phyloP scores from a whole-genome alignment of 1,139 yeast species.

The Lodderomyces pseudojiufengensis region DNA sequence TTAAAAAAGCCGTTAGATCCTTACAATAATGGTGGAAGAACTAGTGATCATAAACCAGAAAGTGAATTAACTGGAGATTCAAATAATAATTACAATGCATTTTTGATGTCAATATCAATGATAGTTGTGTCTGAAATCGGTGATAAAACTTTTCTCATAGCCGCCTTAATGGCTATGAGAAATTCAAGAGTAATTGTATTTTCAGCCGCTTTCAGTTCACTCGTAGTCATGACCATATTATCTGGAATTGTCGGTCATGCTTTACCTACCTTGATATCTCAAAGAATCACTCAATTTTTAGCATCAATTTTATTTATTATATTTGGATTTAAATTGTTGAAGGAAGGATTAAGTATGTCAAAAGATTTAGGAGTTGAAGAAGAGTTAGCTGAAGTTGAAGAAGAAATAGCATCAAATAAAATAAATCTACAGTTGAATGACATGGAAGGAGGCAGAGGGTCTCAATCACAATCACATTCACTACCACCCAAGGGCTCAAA shows the following conservation, averaged over 20 bases:
- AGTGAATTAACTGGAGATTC: slow-evolving; percentile 19
- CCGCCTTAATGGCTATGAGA: slow-evolving; percentile 98
- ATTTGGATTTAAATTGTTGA: slow-evolving; percentile 73
- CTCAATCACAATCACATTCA: slow-evolving; percentile 7
- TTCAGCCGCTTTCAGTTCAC: slow-evolving; percentile 81
- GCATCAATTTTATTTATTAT: slow-evolving; percentile 80
- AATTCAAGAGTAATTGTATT: slow-evolving; percentile 80
- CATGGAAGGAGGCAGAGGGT: slow-evolving; percentile 51
- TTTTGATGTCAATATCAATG: slow-evolving; percentile 74
- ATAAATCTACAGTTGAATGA: slow-evolving; percentile 49
- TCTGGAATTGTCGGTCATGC: slow-evolving; percentile 93
- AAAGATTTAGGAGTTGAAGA: slow-evolving; percentile 84
- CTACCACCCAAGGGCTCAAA: slow-evolving; percentile 9
- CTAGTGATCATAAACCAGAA: background rate
- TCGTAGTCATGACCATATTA: slow-evolving; percentile 84
- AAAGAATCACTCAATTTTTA: slow-evolving; percentile 70
- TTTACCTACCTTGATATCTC: slow-evolving; percentile 78
- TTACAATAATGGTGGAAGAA: slow-evolving; percentile 6
- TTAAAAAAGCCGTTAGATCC: slow-evolving; percentile 25
- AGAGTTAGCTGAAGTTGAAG: slow-evolving; percentile 95
- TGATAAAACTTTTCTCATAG: slow-evolving; percentile 93
- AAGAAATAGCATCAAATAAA: slow-evolving; percentile 72
- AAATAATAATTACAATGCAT: slow-evolving; percentile 44
- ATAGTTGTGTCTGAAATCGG: slow-evolving; percentile 92
- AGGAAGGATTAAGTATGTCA: slow-evolving; percentile 82